Conservation (phyloP, 768 basidiomycete genomes). For the Cyclocybe aegerita region DNA sequence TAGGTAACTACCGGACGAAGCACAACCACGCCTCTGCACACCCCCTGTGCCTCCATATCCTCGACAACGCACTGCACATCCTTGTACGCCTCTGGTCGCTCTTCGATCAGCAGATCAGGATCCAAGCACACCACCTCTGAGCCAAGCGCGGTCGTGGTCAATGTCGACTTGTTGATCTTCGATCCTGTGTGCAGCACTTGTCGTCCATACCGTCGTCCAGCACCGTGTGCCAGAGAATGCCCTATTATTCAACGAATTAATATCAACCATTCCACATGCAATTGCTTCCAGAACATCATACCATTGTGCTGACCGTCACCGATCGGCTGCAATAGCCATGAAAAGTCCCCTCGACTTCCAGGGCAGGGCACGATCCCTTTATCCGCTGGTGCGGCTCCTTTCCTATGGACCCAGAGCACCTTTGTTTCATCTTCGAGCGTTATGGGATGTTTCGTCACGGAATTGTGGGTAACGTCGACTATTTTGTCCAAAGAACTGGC, state of each 20-base stretch:
- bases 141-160: conserved; percentile 32
- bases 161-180: conserved; percentile 24
- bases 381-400: conserved; percentile 37
- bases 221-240: conserved; percentile 38
- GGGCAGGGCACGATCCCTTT: conserved; percentile 34
- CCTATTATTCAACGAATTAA: conserved; percentile 14
- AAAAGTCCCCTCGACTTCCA: conserved; percentile 37
- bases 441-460: conserved; percentile 25
- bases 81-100: conserved; percentile 39
- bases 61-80: conserved; percentile 32
- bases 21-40: conserved; percentile 26
- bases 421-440: conserved; percentile 13
- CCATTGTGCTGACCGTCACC: conserved; percentile 35
- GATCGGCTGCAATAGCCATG: conserved; percentile 31
- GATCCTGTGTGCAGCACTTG: conserved; percentile 27
- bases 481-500: conserved; percentile 22
- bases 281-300: conserved; percentile 4
- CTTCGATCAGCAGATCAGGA: conserved; percentile 34
- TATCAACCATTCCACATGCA: no score
- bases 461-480: conserved; percentile 38
- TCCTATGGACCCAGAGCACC: conserved; percentile 36
- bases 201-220: conserved; percentile 34
- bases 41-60: conserved; percentile 30
- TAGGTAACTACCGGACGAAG: conserved; percentile 37
- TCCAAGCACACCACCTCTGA: conserved; percentile 36